A percentile compares a stretch with the other conserved stretches of the same genome.
Conservation (phyloP, 75 land plant genomes). For the Sequoia sempervirens region DNA sequence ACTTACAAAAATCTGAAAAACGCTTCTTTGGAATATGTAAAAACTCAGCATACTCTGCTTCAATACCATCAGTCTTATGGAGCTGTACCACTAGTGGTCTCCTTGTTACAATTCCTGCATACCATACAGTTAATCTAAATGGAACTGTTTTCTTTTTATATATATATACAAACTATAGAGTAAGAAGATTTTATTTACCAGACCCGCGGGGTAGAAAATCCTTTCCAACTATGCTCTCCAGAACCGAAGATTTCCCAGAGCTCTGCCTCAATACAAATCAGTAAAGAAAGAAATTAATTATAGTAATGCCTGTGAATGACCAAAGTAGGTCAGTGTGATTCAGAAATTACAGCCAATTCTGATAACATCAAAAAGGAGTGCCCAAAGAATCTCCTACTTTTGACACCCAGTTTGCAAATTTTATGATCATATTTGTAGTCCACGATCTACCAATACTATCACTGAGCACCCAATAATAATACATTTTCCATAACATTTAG, state of each 20-base stretch:
- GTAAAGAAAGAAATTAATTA: no score
- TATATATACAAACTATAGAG: not conserved
- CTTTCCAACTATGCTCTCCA: constrained; percentile 45
- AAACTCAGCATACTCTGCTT: constrained; percentile 19
- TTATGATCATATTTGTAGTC: no score
- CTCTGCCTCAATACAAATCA: constrained; percentile 43
- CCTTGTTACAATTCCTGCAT: constrained; percentile 33
- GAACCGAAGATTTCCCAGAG: constrained; percentile 85
- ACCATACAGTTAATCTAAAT: not conserved
- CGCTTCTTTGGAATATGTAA: constrained; percentile 19
- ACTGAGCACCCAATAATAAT: not conserved
- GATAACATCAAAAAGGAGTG: no score
- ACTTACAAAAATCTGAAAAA: constrained; percentile 24
- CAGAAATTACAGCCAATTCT: no score
- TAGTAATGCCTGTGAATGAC: no score
- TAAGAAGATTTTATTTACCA: constrained; percentile 30
- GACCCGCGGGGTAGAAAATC: constrained; percentile 84
- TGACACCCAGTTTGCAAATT: no score
- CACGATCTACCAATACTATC: no score
- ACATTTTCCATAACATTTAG: not conserved
- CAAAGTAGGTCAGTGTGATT: no score
- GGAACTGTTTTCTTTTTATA: not conserved
- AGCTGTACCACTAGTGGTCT: constrained; percentile 34
- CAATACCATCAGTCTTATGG: constrained; percentile 23
- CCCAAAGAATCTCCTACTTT: no score